Evolutionary conservation across 129 eudicot species (phyloP).

Genomic region (Helianthus tuberosus): DNA sequence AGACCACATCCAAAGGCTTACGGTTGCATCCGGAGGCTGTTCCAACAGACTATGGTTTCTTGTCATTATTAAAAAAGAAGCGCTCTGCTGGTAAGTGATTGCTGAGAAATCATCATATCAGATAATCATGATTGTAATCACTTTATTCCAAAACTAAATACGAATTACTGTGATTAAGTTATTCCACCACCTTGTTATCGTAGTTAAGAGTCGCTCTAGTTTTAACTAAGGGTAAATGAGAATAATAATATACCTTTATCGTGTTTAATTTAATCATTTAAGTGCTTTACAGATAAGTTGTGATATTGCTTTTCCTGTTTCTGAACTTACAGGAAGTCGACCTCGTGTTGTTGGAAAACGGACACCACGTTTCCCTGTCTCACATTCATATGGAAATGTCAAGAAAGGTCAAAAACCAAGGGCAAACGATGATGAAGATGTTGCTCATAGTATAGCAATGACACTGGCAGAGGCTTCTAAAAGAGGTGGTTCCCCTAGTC

Average conservation of each 20-base stretch:
- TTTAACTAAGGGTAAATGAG: conserved; percentile 19
- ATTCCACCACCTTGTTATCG: conserved; percentile 5
- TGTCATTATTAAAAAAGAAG: conserved; percentile 74
- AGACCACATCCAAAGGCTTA: conserved; percentile 48
- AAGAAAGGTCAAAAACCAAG: conserved; percentile 53
- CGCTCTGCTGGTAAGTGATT: conserved; percentile 81
- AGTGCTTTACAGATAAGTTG: conserved; percentile 14
- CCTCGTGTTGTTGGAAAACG: conserved; percentile 97
- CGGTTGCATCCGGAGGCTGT: conserved; percentile 48
- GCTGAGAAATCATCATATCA: not conserved
- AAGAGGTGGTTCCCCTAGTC: conserved; percentile 69
- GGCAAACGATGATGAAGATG: conserved; percentile 71
- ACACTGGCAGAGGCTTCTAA: conserved; percentile 91
- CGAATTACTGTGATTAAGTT: not conserved
- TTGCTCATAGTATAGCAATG: conserved; percentile 80
- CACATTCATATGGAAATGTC: conserved; percentile 54
- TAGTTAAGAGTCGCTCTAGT: conserved; percentile 4
- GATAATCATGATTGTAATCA: not conserved
- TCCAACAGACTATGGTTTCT: conserved; percentile 62
- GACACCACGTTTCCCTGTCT: conserved; percentile 88
- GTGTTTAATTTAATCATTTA: conserved; percentile 8
- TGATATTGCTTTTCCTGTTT: conserved; percentile 24
- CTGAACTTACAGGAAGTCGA: conserved; percentile 53
- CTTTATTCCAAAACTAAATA: not conserved
- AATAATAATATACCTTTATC: conserved; percentile 17